phyloP scores from a whole-genome alignment of 441 rosid species.

The Cnidoscolus chayamansa region DNA sequence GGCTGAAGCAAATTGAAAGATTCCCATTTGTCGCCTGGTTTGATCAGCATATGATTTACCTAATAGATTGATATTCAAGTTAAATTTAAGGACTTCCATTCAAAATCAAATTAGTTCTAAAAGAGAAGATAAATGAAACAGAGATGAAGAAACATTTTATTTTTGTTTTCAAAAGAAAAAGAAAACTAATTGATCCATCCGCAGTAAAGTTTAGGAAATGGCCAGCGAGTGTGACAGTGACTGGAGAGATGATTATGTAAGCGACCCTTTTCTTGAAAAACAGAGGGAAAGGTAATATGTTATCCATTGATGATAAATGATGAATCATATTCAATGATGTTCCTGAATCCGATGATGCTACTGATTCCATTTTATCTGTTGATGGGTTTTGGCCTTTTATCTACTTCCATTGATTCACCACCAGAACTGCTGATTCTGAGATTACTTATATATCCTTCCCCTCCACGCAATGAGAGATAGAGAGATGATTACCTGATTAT shows the following conservation, averaged over 20 bases:
- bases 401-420: background rate
- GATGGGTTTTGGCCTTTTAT: background rate
- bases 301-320: constrained; percentile 12
- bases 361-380: constrained; percentile 9
- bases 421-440: background rate
- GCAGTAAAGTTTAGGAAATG: background rate
- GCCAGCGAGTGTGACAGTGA: background rate
- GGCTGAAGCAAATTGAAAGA: too few relatives aligned
- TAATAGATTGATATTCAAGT: too few relatives aligned
- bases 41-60: too few relatives aligned
- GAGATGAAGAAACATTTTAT: too few relatives aligned
- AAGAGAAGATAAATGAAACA: too few relatives aligned
- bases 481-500: background rate
- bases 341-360: constrained; percentile 14
- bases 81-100: too few relatives aligned
- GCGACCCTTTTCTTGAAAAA: background rate
- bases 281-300: background rate
- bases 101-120: too few relatives aligned
- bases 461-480: background rate
- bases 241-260: background rate
- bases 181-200: background rate
- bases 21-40: too few relatives aligned
- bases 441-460: background rate
- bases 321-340: constrained; percentile 11
- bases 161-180: background rate